These are phyloP conservation scores for Monsonia emarginata DNA, from an alignment of 441 rosid species.

Conservation along the genomic window DNA sequence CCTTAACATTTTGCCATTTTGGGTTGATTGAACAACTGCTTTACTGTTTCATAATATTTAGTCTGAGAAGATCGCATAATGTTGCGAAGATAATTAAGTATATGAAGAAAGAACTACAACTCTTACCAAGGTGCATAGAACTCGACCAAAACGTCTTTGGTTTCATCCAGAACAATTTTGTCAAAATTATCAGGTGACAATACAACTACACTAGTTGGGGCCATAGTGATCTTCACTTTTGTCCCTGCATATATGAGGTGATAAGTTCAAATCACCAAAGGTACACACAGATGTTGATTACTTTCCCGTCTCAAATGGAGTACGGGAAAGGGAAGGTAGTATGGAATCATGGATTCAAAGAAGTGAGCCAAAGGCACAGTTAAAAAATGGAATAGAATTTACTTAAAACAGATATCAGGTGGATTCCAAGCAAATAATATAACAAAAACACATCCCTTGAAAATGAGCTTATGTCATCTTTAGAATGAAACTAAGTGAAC, in stretches of 20 bases:
- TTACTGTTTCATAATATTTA: too few species aligned
- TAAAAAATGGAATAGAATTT: background rate
- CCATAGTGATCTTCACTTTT: slow-evolving; percentile 61
- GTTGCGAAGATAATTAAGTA: background rate
- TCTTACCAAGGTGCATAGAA: slow-evolving; percentile 95
- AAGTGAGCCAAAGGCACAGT: background rate
- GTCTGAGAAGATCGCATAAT: background rate
- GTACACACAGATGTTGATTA: too few species aligned
- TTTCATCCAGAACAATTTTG: slow-evolving; percentile 67
- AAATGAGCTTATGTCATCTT: background rate
- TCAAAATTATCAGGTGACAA: slow-evolving; percentile 57
- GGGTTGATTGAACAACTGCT: too few species aligned
- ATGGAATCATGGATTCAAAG: background rate
- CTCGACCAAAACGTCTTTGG: slow-evolving; percentile 79
- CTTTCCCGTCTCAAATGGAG: too few species aligned
- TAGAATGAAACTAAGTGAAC: slow-evolving; percentile 5
- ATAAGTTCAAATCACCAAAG: background rate
- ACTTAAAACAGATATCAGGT: background rate
- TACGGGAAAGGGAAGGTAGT: too few species aligned
- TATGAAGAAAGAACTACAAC: background rate
- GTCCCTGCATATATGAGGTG: slow-evolving; percentile 49
- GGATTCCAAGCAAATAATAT: background rate
- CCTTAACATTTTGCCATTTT: too few species aligned
- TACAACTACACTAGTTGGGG: slow-evolving; percentile 60
- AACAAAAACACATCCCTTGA: background rate